Evolutionary conservation across 495 filamentous ascomycete genomes (phyloP).

Genomic region (Daldinia concentrica): DNA sequence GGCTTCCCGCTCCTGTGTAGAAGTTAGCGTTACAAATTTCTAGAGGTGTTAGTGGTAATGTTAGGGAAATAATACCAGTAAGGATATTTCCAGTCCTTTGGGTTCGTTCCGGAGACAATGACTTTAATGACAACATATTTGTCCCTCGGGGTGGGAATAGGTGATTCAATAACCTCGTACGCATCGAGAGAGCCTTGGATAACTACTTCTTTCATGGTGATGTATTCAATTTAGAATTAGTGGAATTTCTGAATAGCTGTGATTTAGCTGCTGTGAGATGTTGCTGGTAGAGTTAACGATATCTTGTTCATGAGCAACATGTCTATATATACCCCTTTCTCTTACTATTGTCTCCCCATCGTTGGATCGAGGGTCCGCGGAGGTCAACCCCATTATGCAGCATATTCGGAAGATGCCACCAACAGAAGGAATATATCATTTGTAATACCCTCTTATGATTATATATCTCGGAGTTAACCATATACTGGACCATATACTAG

Average conservation of each 20-base stretch:
- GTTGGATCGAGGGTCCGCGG: not conserved
- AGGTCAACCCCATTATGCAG: not conserved
- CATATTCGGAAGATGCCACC: not conserved
- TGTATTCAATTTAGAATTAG: not conserved
- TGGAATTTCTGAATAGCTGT: not conserved
- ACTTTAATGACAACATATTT: slow-evolving; percentile 58
- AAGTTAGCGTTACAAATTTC: not conserved
- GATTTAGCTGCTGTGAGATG: not conserved
- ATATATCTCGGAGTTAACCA: not conserved
- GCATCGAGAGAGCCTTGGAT: slow-evolving; percentile 16
- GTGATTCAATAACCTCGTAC: slow-evolving; percentile 16
- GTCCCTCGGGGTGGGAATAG: slow-evolving; percentile 19
- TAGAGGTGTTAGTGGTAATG: not conserved
- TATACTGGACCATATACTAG: not conserved
- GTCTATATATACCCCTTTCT: not conserved
- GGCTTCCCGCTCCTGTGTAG: slow-evolving; percentile 7
- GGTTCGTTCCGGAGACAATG: slow-evolving; percentile 41
- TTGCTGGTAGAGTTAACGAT: not conserved
- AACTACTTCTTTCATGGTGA: slow-evolving; percentile 32
- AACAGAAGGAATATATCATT: not conserved
- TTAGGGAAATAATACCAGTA: not conserved
- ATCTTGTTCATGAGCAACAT: not conserved
- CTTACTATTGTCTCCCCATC: not conserved
- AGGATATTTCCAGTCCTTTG: slow-evolving; percentile 47
- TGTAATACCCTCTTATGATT: not conserved